Percentiles rank a stretch among this genome's conserved stretches.
Evolutionary conservation across 805 yeast genomes (phyloP).

Genomic region (Saturnispora gosingensis): DNA sequence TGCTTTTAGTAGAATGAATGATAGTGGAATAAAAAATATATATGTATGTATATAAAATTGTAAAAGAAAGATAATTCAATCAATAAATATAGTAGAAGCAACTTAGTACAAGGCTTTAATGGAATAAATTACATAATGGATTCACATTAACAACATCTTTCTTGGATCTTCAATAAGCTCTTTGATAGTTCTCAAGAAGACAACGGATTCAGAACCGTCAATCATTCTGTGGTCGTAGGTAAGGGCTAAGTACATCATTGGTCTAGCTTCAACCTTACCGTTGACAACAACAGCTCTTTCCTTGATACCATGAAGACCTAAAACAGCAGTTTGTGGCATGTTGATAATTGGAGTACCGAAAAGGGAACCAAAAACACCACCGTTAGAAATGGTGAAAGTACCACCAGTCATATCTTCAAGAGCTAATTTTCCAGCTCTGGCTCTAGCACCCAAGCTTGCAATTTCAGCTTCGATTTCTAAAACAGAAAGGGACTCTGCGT

Average conservation of each 20-base stretch:
- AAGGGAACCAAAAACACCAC: slow-evolving; percentile 97
- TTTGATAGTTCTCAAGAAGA: slow-evolving; percentile 89
- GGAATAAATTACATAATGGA: background rate
- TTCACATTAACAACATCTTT: slow-evolving; percentile 69
- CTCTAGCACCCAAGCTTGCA: slow-evolving; percentile 71
- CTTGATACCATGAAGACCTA: slow-evolving; percentile 95
- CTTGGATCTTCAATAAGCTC: slow-evolving; percentile 98
- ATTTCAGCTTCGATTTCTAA: slow-evolving; percentile 88
- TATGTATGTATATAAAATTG: slow-evolving; percentile 2
- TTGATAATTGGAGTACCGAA: slow-evolving; percentile 98
- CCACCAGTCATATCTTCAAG: slow-evolving; percentile 99
- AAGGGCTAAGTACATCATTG: slow-evolving; percentile 98
- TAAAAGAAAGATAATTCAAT: background rate
- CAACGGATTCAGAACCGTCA: slow-evolving; percentile 98
- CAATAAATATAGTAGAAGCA: background rate
- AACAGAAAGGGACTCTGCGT: slow-evolving; percentile 84
- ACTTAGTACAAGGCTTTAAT: background rate
- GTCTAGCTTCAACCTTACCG: slow-evolving; percentile 93
- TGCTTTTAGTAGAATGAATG: background rate
- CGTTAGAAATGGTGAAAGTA: slow-evolving; percentile 97
- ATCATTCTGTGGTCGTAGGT: slow-evolving; percentile 97
- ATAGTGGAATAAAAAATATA: background rate
- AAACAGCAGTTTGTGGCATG: slow-evolving; percentile 96
- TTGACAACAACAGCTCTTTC: slow-evolving; percentile 88
- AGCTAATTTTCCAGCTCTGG: slow-evolving; percentile 94